These are phyloP conservation scores for Pythium phragmiticola DNA, from an alignment of 352 stramenopile species.

Conservation along the genomic window DNA sequence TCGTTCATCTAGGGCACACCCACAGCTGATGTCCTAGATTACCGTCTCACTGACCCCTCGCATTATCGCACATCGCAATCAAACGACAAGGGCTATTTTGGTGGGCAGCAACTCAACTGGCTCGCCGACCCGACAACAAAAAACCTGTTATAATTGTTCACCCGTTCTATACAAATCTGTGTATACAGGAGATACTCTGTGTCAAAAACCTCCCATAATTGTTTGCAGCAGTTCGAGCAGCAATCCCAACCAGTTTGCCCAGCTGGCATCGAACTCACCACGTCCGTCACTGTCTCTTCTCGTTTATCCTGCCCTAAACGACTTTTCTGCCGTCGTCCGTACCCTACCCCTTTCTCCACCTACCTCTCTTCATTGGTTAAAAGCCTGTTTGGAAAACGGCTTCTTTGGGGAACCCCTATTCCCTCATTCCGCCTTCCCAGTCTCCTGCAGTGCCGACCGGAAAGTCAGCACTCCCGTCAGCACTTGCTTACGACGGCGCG, in stretches of 20 bases:
- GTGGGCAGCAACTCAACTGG: constrained; percentile 5
- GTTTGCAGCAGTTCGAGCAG: too few species aligned
- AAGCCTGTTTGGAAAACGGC: constrained; percentile 11
- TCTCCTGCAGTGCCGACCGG: background rate
- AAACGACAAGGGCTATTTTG: constrained; percentile 6
- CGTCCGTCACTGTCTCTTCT: constrained; percentile 6
- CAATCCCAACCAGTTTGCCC: background rate
- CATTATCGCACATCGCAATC: background rate
- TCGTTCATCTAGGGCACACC: background rate
- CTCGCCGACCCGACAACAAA: constrained; percentile 15
- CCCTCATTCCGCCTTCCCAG: background rate
- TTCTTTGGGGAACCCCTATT: constrained; percentile 5
- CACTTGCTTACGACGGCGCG: background rate
- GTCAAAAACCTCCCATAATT: too few species aligned
- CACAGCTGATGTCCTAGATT: constrained; percentile 4
- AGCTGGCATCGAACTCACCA: background rate
- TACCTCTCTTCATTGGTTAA: constrained; percentile 6
- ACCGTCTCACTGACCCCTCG: background rate
- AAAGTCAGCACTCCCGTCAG: constrained; percentile 7
- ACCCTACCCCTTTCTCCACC: background rate
- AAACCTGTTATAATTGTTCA: background rate
- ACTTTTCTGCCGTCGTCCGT: background rate
- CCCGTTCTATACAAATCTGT: background rate
- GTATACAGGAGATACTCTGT: background rate
- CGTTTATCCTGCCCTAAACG: background rate